Percentiles rank a stretch among this genome's conserved stretches.
phyloP scores from a whole-genome alignment of 306 rosid species.

The Neltuma alba region DNA sequence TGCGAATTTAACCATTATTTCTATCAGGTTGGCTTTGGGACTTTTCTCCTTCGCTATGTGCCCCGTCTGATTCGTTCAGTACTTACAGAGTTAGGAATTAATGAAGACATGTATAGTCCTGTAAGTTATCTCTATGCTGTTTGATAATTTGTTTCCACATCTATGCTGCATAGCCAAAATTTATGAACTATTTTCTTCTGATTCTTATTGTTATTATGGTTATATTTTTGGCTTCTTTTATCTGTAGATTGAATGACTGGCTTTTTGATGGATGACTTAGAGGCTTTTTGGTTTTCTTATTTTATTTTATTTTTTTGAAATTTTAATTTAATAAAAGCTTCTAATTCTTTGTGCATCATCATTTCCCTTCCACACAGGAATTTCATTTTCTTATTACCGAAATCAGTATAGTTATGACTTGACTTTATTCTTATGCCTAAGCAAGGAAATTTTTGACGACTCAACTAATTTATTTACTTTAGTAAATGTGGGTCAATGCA shows the following conservation, averaged over 20 bases:
- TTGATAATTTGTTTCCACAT: slow-evolving; percentile 35
- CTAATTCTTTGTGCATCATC: neutral
- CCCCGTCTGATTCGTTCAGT: slow-evolving; percentile 63
- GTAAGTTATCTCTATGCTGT: slow-evolving; percentile 66
- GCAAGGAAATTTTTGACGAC: neutral
- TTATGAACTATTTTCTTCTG: neutral
- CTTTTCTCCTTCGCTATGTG: slow-evolving; percentile 74
- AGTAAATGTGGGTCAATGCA: neutral
- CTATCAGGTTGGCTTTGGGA: slow-evolving; percentile 79
- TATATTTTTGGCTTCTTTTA: slow-evolving; percentile 20
- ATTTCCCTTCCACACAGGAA: neutral
- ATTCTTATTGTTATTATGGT: slow-evolving; percentile 28
- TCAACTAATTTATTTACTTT: neutral
- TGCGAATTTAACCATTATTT: slow-evolving; percentile 35
- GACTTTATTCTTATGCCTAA: slow-evolving; percentile 6
- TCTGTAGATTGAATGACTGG: slow-evolving; percentile 11
- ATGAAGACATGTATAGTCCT: slow-evolving; percentile 91
- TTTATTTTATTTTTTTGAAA: neutral
- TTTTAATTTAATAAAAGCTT: neutral
- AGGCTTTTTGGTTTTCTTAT: slow-evolving; percentile 4
- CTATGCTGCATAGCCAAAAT: slow-evolving; percentile 7
- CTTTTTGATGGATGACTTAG: neutral
- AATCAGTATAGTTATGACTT: neutral
- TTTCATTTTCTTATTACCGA: neutral
- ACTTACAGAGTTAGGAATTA: slow-evolving; percentile 74